Evolutionary conservation across 176 grass and related monocot genomes (phyloP), one percentile per base, ranked within the genome.

Genomic region (Musa acuminata): DNA sequence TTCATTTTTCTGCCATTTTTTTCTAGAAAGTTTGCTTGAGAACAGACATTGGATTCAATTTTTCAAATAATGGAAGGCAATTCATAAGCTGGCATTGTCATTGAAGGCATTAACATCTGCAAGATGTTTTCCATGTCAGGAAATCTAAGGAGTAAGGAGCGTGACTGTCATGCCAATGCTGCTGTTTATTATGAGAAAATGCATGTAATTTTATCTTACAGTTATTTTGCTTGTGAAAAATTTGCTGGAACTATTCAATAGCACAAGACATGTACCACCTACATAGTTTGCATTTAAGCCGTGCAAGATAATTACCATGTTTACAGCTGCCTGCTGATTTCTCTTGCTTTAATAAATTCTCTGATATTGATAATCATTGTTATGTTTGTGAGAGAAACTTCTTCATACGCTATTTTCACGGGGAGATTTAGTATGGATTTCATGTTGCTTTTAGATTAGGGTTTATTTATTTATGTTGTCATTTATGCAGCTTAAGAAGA

Each of bases 401-500:
- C 26, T 23, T 51, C 16, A 73, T 10, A 58, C 10, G 22, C 24
- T 51, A 49, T 73, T 21, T 50, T 67, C 43, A 73, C 27, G 24
- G 72, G 29, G 59, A 67, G 35, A 16, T 3, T 67, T 64, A 24
- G 25, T 62, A 3, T 48, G 6, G 19, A 27, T 21, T 65, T 63
- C 13, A 55, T 24, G 6, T 62, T 81, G 9, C 19, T n/a, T 55
- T 71, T 49, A 52, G 10, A 53, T 54, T 82, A 12, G n/a, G 55
- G 20, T 75, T 75, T 78, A 21, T 80, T 72, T 75, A 2, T 79
- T 24, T 67, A 66, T 26, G 27, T 51, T 11, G 53, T 72, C 23
- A 80, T 11, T 59, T 54, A 80, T 91, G 22, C 82, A 99, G 96
- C 80, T 99, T 85, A 99, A 99, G 82, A 79, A 68, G 17, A 59